phyloP scores from a whole-genome alignment of 257 asterid species.

The Pogostemon cablin region DNA sequence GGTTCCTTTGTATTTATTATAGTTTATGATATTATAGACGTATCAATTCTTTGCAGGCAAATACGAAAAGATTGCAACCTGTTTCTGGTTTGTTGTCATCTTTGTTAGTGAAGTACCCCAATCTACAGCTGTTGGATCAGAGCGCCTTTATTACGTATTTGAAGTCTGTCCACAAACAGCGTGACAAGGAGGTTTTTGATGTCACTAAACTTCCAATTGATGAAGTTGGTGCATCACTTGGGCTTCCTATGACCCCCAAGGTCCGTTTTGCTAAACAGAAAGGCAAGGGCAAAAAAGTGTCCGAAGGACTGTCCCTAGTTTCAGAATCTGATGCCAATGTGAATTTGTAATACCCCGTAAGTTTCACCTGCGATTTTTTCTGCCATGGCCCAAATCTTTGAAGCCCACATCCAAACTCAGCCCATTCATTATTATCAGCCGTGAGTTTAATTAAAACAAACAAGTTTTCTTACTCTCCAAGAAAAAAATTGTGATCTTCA shows the following conservation, averaged over 20 bases:
- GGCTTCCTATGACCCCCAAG: constrained; percentile 97
- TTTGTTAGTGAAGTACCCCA: constrained; percentile 79
- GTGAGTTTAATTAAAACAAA: too few relatives aligned
- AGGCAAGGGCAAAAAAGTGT: constrained; percentile 57
- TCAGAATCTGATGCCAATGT: constrained; percentile 46
- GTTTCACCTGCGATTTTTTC: too few relatives aligned
- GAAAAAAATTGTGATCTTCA: too few relatives aligned
- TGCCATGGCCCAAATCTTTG: too few relatives aligned
- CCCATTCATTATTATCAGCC: too few relatives aligned
- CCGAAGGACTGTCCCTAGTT: constrained; percentile 53
- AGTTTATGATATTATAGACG: not conserved
- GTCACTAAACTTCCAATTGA: constrained; percentile 76
- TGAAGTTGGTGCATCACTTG: constrained; percentile 82
- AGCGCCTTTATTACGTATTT: constrained; percentile 87
- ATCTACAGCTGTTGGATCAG: constrained; percentile 74
- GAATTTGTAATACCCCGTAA: too few relatives aligned
- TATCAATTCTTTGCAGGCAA: constrained; percentile 55
- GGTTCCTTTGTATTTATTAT: not conserved
- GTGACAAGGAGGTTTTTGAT: constrained; percentile 86
- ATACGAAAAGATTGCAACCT: constrained; percentile 70
- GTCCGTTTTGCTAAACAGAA: constrained; percentile 75
- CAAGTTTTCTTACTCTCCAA: too few relatives aligned
- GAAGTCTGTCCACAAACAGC: constrained; percentile 76
- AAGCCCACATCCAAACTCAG: too few relatives aligned
- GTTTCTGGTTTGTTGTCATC: constrained; percentile 81